Percentiles rank a stretch among this genome's conserved stretches.
phyloP scores from a whole-genome alignment of 2,329 filamentous ascomycete species.

The Periconia macrospinosa region DNA sequence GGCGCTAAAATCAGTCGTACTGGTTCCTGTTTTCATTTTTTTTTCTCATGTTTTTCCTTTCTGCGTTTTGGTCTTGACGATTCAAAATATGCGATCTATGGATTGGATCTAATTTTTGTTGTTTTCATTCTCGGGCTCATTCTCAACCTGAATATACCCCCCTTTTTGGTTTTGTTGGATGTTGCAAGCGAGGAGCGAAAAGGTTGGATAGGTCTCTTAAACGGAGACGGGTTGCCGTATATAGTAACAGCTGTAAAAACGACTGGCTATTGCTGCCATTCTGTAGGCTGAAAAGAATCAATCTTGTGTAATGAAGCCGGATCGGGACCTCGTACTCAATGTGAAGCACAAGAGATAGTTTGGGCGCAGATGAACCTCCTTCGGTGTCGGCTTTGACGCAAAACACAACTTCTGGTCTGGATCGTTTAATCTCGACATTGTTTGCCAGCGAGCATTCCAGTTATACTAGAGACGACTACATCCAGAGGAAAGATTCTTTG shows the following conservation, averaged over 20 bases:
- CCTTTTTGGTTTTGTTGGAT: constrained; percentile 6
- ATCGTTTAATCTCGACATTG: too few relatives aligned
- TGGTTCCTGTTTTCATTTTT: background rate
- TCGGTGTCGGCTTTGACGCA: too few relatives aligned
- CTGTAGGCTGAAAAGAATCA: background rate
- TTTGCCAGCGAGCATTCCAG: too few relatives aligned
- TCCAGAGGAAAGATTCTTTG: too few relatives aligned
- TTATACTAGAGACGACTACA: too few relatives aligned
- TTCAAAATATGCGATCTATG: constrained; percentile 16
- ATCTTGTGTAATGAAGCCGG: background rate
- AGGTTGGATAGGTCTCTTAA: background rate
- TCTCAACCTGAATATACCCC: constrained; percentile 19
- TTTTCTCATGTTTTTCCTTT: constrained; percentile 1
- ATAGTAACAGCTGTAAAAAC: constrained; percentile 1
- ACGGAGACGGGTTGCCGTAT: constrained; percentile 1
- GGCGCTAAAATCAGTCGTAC: constrained; percentile 3
- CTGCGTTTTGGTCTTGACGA: constrained; percentile 25
- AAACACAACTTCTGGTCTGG: too few relatives aligned
- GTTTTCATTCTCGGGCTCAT: background rate
- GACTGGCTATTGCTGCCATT: background rate
- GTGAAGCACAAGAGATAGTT: background rate
- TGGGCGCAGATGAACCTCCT: too few relatives aligned
- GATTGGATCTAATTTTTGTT: constrained; percentile 32
- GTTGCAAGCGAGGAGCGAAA: background rate
- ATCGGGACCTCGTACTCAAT: background rate